These are phyloP conservation scores for Beta lomatogona DNA, from an alignment of 179 eudicot genomes.

Conservation along the genomic window DNA sequence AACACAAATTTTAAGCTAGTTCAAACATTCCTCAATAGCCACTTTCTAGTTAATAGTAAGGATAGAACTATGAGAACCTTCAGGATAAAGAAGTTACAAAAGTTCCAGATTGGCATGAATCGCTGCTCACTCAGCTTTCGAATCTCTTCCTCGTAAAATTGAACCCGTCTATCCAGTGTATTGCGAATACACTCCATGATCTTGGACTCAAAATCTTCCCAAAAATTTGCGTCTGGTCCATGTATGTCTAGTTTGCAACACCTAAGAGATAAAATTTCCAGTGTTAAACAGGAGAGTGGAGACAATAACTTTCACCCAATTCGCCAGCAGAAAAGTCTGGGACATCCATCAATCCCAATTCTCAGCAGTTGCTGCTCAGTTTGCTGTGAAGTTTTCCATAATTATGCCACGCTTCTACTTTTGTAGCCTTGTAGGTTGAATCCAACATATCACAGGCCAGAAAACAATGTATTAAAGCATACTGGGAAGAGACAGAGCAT, in stretches of 20 bases:
- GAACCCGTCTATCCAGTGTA: conserved; percentile 84
- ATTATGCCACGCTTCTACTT: neutral
- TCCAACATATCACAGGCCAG: neutral
- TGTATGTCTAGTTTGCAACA: conserved; percentile 89
- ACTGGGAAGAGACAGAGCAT: neutral
- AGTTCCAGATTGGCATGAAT: conserved; percentile 94
- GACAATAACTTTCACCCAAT: neutral
- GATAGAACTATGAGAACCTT: conserved; percentile 54
- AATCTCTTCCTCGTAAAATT: conserved; percentile 93
- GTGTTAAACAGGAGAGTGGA: neutral
- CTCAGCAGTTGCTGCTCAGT: neutral
- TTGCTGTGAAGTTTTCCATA: neutral
- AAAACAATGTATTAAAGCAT: neutral
- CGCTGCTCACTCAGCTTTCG: conserved; percentile 97
- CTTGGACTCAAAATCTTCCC: conserved; percentile 93
- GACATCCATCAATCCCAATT: neutral
- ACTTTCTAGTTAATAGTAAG: neutral
- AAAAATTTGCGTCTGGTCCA: conserved; percentile 79
- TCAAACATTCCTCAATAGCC: conserved; percentile 4
- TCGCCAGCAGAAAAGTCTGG: neutral
- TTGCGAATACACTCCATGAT: conserved; percentile 82
- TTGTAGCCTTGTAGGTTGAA: neutral
- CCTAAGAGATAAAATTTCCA: conserved; percentile 41
- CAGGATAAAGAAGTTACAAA: conserved; percentile 89
- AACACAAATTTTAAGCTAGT: conserved; percentile 5